These are phyloP conservation scores for Isoetes taiwanensis DNA, from an alignment of 75 land plant species.

Conservation along the genomic window DNA sequence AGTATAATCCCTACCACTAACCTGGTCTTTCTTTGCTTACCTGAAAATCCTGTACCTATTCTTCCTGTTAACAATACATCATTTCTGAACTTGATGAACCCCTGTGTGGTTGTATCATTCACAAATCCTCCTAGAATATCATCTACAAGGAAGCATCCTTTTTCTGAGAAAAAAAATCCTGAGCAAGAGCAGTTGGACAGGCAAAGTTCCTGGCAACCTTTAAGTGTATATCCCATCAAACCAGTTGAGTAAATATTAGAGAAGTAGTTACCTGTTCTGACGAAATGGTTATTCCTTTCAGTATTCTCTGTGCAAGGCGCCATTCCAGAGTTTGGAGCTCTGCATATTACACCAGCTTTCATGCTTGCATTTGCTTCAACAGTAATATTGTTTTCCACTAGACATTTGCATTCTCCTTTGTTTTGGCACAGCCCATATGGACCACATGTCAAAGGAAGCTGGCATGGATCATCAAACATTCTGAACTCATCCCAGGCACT, in stretches of 20 bases:
- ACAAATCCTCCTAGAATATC: no score
- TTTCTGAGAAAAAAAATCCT: background rate
- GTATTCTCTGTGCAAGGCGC: background rate
- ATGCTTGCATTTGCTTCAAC: background rate
- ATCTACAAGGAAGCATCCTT: no score
- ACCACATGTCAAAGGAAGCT: conserved; percentile 32
- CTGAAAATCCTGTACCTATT: no score
- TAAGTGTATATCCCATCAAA: conserved; percentile 1
- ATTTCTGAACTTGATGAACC: no score
- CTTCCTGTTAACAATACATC: no score
- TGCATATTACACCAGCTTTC: background rate
- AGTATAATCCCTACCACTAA: no score
- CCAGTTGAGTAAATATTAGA: conserved; percentile 19
- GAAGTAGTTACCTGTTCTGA: conserved; percentile 27
- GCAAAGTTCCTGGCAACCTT: conserved; percentile 33
- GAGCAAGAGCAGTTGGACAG: conserved; percentile 39
- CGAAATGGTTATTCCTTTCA: background rate
- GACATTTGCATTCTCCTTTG: conserved; percentile 32
- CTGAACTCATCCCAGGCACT: no score
- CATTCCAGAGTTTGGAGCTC: background rate
- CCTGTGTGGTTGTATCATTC: no score
- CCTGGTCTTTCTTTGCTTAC: no score
- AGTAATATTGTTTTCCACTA: conserved; percentile 8
- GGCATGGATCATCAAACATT: no score
- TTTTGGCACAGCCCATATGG: conserved; percentile 37